phyloP scores from a whole-genome alignment of 2,329 filamentous ascomycete genomes.

The Plenodomus lindquistii region DNA sequence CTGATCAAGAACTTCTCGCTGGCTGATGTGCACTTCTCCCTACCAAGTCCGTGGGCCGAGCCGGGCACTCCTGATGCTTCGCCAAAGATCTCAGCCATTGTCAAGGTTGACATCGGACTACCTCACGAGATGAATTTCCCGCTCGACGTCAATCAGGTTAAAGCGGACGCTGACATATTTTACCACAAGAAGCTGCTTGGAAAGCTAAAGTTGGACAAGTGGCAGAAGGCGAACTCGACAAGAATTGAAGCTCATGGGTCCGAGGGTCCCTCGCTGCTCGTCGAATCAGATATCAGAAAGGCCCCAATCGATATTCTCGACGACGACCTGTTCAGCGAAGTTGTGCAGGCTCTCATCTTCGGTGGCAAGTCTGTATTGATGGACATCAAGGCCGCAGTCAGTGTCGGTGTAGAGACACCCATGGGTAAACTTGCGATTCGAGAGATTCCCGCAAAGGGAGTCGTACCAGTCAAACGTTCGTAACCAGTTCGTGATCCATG shows the following conservation, averaged over 20 bases:
- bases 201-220: slow-evolving; percentile 74
- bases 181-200: slow-evolving; percentile 81
- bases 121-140: slow-evolving; percentile 87
- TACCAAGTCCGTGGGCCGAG: slow-evolving; percentile 80
- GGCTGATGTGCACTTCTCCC: slow-evolving; percentile 79
- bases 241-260: slow-evolving; percentile 62
- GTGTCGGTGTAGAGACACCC: slow-evolving; percentile 79
- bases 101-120: slow-evolving; percentile 76
- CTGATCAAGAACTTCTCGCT: slow-evolving; percentile 87
- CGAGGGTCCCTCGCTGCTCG: slow-evolving; percentile 66
- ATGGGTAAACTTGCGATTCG: slow-evolving; percentile 81
- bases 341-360: slow-evolving; percentile 81
- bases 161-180: slow-evolving; percentile 77
- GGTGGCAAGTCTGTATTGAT: slow-evolving; percentile 70
- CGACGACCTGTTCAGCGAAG: slow-evolving; percentile 73
- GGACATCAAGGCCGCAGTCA: slow-evolving; percentile 76
- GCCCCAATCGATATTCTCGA: slow-evolving; percentile 84
- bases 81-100: slow-evolving; percentile 80
- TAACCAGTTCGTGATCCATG: slow-evolving; percentile 56
- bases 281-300: slow-evolving; percentile 75
- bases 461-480: slow-evolving; percentile 93
- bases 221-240: slow-evolving; percentile 85
- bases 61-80: slow-evolving; percentile 72
- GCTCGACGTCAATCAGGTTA: slow-evolving; percentile 75
- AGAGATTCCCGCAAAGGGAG: slow-evolving; percentile 80